phyloP scores from a whole-genome alignment of 73 alveolate genomes.

The Stentor roeselii region DNA sequence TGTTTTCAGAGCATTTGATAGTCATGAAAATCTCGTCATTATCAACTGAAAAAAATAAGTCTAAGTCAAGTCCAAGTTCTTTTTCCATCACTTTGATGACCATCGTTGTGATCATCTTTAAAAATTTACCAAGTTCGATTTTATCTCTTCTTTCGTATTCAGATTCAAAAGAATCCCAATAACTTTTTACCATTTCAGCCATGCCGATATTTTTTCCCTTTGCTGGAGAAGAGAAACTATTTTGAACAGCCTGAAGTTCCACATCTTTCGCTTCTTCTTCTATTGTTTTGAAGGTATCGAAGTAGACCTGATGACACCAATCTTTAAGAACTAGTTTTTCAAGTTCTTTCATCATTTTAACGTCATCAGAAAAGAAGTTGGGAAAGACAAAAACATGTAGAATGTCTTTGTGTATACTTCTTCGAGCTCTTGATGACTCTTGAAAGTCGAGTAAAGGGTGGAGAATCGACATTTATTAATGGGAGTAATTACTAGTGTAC shows the following conservation, averaged over 20 bases:
- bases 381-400: neutral
- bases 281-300: neutral
- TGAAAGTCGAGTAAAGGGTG: no score
- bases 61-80: neutral
- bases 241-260: no score
- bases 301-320: neutral
- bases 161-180: neutral
- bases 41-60: neutral
- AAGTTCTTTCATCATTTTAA: neutral
- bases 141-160: neutral
- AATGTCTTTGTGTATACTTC: neutral
- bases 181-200: no score
- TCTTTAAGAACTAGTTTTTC: neutral
- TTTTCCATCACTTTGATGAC: neutral
- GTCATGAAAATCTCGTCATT: slow-evolving; percentile 1
- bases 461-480: no score
- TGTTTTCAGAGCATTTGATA: neutral
- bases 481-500: slow-evolving; percentile 21
- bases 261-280: no score
- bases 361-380: neutral
- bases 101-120: neutral
- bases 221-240: no score
- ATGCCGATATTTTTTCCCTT: no score
- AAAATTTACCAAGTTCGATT: neutral
- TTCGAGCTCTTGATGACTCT: neutral